Percentiles rank a stretch among this genome's conserved stretches.
Evolutionary conservation across 73 alveolate species (phyloP).

Genomic region (Diophrys sp.): DNA sequence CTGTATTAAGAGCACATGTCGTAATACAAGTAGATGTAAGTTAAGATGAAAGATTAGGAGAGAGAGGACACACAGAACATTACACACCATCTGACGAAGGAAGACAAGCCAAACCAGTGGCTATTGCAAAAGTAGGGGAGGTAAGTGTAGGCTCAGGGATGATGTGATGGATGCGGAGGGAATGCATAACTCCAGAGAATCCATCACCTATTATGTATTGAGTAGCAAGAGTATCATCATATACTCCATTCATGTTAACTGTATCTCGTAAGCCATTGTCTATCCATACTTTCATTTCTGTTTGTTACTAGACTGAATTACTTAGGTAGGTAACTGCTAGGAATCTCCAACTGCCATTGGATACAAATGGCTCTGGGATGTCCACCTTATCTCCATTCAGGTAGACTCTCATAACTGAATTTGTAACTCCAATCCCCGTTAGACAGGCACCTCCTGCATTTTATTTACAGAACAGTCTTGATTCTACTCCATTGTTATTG

Average conservation of each 20-base stretch:
- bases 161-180: neutral
- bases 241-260: neutral
- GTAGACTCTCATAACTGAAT: neutral
- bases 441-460: neutral
- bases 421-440: neutral
- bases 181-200: neutral
- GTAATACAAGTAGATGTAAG: neutral
- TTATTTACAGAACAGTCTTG: neutral
- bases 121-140: neutral
- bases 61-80: neutral
- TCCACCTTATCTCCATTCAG: neutral
- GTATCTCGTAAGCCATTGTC: neutral
- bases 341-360: neutral
- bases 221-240: neutral
- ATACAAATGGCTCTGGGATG: neutral
- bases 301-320: neutral
- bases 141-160: slow-evolving; percentile 1
- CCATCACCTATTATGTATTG: neutral
- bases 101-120: neutral
- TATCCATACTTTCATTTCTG: neutral
- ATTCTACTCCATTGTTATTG: neutral
- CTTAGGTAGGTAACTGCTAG: neutral
- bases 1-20: neutral
- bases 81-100: neutral
- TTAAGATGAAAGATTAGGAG: neutral